These are phyloP conservation scores for Fusarium sublunatum DNA, from an alignment of 2,329 filamentous ascomycete species.

Conservation along the genomic window DNA sequence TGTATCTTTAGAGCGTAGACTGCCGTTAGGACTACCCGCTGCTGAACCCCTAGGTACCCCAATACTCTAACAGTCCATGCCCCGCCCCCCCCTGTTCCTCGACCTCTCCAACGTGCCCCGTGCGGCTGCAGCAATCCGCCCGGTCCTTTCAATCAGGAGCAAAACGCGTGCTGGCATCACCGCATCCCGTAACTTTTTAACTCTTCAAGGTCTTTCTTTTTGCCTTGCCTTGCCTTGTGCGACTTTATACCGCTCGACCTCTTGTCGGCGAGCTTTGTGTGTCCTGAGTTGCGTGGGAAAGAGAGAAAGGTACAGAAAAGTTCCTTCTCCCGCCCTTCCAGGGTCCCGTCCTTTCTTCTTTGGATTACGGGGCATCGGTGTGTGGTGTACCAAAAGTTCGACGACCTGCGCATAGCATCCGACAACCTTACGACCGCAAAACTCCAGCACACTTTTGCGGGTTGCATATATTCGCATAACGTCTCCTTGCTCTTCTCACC, in stretches of 20 bases:
- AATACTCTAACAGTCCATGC: constrained; percentile 30
- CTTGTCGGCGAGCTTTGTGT: constrained; percentile 39
- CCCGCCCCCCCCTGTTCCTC: constrained; percentile 43
- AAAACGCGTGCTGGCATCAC: constrained; percentile 51
- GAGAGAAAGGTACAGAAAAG: constrained; percentile 30
- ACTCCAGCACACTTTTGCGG: constrained; percentile 1
- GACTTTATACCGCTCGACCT: constrained; percentile 39
- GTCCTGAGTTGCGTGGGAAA: constrained; percentile 20
- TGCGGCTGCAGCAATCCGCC: constrained; percentile 44
- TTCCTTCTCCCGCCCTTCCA: constrained; percentile 31
- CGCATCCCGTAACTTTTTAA: constrained; percentile 43
- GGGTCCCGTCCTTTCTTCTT: constrained; percentile 30
- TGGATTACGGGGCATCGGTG: constrained; percentile 38
- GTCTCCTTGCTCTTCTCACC: constrained; percentile 15
- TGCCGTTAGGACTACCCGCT: constrained; percentile 10
- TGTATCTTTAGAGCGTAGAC: constrained; percentile 11
- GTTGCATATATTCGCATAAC: constrained; percentile 32
- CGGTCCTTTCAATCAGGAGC: constrained; percentile 47
- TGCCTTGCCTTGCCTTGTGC: constrained; percentile 39
- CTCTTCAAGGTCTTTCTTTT: constrained; percentile 39
- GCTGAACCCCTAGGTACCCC: constrained; percentile 31
- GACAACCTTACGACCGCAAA: constrained; percentile 25
- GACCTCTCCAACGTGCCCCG: constrained; percentile 40
- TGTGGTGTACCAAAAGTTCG: constrained; percentile 35
- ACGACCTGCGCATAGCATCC: constrained; percentile 37